Base-by-base conservation (phyloP, 2,329 filamentous ascomycete genomes). In the Aspergillus nomiae region DNA sequence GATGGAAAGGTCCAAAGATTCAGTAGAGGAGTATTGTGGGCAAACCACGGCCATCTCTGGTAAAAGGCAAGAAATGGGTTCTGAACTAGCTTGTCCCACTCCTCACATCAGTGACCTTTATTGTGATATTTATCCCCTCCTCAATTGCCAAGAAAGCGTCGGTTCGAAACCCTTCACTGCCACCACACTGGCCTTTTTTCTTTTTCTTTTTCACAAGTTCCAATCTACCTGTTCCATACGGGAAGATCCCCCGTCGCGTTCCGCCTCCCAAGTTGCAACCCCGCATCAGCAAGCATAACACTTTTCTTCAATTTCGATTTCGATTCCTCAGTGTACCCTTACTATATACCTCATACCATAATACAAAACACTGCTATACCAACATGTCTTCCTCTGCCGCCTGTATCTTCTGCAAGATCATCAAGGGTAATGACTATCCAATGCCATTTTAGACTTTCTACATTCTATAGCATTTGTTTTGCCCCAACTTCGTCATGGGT, bases 321-420 rank as follows among this genome's bases (percentile, higher is more conserved):
- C 46, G 6, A 32, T 21, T 53, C 21, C 16, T 56, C 26, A 50
- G 48, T 12, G 45, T 43, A 46, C 45, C 41, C 50, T 32, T 53
- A 46, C 30, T 38, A 51, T 41, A 48, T 41, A n/a, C 30, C 48
- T 32, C 16, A 32, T 51, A 41, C 30, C 24, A 57, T 26, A 48
- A 26, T 58, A 58, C 26, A 36, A 32, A 38, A 3, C 16, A 26
- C 16, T n/a, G 34, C 57, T 16, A 43, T 43, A 48, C 57, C 30
- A 70, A 48, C 53, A 78, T 75, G 72, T 69, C 74, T 26, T 71
- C 21, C 21, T 24, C 77, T 45, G 85, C 89, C 59, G 84, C 90
- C 67, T 99, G 95, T 78, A 92, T 98, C 76, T 99, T 99, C 84
- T 99, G 95, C 86, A 96, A 92, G 80, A 98, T 99, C 77, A 90